Percentiles rank a stretch among this genome's conserved stretches.
These are phyloP conservation scores for Coniochaeta sp. DNA, from an alignment of 2,329 filamentous ascomycete genomes.

Conservation along the genomic window DNA sequence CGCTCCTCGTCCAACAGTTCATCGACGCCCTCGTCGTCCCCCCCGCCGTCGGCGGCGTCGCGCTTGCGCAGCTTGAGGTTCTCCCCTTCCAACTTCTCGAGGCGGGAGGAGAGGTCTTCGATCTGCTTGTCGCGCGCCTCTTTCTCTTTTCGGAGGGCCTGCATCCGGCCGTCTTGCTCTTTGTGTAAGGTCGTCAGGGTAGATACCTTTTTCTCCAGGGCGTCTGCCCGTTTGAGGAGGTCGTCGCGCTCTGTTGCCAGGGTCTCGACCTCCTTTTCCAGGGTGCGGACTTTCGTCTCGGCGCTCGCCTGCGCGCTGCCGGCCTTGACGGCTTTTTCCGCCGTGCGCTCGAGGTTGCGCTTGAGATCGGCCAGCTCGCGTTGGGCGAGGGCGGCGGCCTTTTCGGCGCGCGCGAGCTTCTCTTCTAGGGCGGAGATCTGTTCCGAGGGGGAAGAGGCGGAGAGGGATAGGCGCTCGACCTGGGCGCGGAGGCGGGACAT, in stretches of 20 bases:
- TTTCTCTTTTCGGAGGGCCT: conserved; percentile 58
- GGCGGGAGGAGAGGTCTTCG: conserved; percentile 54
- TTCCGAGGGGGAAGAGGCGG: conserved; percentile 29
- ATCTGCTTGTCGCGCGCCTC: conserved; percentile 42
- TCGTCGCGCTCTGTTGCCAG: conserved; percentile 39
- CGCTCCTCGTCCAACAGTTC: conserved; percentile 84
- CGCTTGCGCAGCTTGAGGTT: conserved; percentile 55
- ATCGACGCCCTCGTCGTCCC: conserved; percentile 68
- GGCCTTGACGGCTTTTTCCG: conserved; percentile 61
- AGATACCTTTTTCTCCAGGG: conserved; percentile 62
- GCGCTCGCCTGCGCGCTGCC: conserved; percentile 63
- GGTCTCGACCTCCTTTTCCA: conserved; percentile 52
- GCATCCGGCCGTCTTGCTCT: conserved; percentile 68
- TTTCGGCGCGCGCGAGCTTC: conserved; percentile 53
- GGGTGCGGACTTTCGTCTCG: conserved; percentile 55
- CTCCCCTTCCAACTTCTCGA: conserved; percentile 66
- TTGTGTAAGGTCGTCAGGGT: conserved; percentile 80
- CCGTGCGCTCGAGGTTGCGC: conserved; percentile 57
- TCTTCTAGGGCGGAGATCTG: conserved; percentile 58
- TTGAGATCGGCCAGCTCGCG: conserved; percentile 58
- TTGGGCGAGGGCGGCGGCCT: conserved; percentile 49
- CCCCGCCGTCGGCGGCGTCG: conserved; percentile 50
- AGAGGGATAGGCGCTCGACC: conserved; percentile 42
- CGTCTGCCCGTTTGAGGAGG: conserved; percentile 37
- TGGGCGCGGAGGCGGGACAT: conserved; percentile 68